phyloP scores from a whole-genome alignment of 2,329 filamentous ascomycete genomes.

The Drechslerella stenobrocha region DNA sequence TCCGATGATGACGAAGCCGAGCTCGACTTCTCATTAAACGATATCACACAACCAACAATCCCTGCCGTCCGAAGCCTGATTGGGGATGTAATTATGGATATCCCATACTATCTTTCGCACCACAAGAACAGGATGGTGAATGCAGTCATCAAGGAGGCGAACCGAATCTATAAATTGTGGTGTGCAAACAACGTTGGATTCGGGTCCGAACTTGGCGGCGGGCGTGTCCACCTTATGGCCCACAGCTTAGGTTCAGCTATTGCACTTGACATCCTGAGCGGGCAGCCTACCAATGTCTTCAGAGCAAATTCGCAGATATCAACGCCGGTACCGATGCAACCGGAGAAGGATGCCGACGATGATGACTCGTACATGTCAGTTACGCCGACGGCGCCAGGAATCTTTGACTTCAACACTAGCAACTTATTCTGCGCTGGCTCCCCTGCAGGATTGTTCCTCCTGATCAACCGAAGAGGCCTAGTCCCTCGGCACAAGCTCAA shows the following conservation, averaged over 20 bases:
- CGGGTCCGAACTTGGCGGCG: slow-evolving; percentile 62
- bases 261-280: slow-evolving; percentile 86
- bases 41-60: slow-evolving; percentile 88
- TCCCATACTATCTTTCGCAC: slow-evolving; percentile 95
- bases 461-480: slow-evolving; percentile 74
- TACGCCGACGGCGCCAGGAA: slow-evolving; percentile 27
- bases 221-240: slow-evolving; percentile 86
- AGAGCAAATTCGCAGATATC: slow-evolving; percentile 26
- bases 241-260: slow-evolving; percentile 95
- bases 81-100: slow-evolving; percentile 96
- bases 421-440: slow-evolving; percentile 89
- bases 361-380: slow-evolving; percentile 51
- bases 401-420: slow-evolving; percentile 89
- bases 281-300: slow-evolving; percentile 70
- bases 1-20: slow-evolving; percentile 62
- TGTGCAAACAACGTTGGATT: slow-evolving; percentile 91
- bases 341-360: slow-evolving; percentile 56
- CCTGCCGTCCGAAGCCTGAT: slow-evolving; percentile 92
- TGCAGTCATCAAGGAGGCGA: slow-evolving; percentile 85
- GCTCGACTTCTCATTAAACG: slow-evolving; percentile 71
- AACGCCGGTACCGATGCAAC: slow-evolving; percentile 48
- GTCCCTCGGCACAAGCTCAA: slow-evolving; percentile 73
- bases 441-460: slow-evolving; percentile 86
- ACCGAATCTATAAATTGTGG: slow-evolving; percentile 94
- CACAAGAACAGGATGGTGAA: slow-evolving; percentile 94